Evolutionary conservation across 1,284 basidiomycete genomes (phyloP).

Genomic region (Apiotrichum sp.): DNA sequence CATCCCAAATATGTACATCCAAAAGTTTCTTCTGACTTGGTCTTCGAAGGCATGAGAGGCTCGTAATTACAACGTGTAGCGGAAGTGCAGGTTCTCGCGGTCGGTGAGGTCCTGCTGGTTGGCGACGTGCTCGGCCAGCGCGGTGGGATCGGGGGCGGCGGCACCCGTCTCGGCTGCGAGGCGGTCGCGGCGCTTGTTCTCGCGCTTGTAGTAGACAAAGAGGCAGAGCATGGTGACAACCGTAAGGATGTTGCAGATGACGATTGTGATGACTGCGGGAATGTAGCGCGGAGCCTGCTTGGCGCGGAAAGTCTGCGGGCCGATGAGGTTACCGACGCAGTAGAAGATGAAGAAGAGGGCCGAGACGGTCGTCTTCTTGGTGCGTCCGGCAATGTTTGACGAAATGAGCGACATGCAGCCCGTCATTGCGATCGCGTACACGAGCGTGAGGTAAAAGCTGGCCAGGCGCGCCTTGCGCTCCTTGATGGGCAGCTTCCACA

Average conservation of each 20-base stretch:
- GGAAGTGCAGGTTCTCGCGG: not conserved
- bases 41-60: not conserved
- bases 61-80: not conserved
- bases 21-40: too few species aligned
- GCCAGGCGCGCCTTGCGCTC: not conserved
- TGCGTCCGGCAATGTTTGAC: constrained; percentile 18
- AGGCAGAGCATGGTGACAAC: not conserved
- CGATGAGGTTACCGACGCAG: constrained; percentile 10
- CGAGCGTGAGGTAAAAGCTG: constrained; percentile 7
- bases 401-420: not conserved
- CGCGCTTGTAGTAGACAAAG: not conserved
- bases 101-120: constrained; percentile 41
- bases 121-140: constrained; percentile 28
- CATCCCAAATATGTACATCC: too few species aligned
- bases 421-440: not conserved
- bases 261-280: constrained; percentile 1
- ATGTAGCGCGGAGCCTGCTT: constrained; percentile 7
- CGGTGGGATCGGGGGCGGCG: not conserved
- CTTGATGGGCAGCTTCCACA: constrained; percentile 11
- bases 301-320: constrained; percentile 11
- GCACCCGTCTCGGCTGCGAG: not conserved
- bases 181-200: not conserved
- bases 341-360: constrained; percentile 14
- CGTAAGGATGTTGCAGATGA: not conserved
- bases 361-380: constrained; percentile 19